Evolutionary conservation across 208 protist genomes (phyloP), one percentile per base, ranked within the genome.

Genomic region (Tritrichomonas musculus): DNA sequence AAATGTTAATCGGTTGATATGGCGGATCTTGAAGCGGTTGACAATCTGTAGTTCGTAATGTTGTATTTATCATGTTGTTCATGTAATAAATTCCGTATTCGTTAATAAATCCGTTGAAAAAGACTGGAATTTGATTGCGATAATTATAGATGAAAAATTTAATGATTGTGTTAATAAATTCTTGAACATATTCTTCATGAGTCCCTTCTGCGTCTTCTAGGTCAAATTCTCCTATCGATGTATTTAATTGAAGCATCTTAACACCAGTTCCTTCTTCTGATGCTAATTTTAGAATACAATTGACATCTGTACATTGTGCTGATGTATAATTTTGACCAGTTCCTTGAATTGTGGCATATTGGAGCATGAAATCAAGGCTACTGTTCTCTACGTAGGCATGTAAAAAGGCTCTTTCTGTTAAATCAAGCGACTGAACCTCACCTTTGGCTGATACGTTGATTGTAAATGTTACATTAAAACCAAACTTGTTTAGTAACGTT

Each of bases 61-160:
- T 3, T 30, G 30, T 0, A 3, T 25, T 82, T 20, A 50, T 82
- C 17, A 82, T 33, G 47, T 49, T 53, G 25, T 82, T 82, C 9
- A 82, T 22, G 4, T 22, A n/a, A 4, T 49, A 36, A 33, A 41
- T 82, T 44, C 69, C 69, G n/a, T 44, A 75, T 44, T 1, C 3
- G 20, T 82, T 82, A 30, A 82, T 36, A 82, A 50, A 82, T n/a
- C 39, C 47, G 1, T 25, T 82, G 1, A 82, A 25, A 44, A 82
- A 82, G 47, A 36, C n/a, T 50, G 73, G 73, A 82, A 82, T 25
- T n/a, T 53, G 47, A n/a, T 14, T 14, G 17, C 39, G 47, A 36
- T 82, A 82, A 36, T 82, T 82, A 8, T 82, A 33, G n/a, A 82
- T 36, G 30, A 82, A 82, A 20, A 82, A 82, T 30, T 82, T 82